phyloP scores from a whole-genome alignment of 2,329 filamentous ascomycete genomes.

The Epichloe uncinata region DNA sequence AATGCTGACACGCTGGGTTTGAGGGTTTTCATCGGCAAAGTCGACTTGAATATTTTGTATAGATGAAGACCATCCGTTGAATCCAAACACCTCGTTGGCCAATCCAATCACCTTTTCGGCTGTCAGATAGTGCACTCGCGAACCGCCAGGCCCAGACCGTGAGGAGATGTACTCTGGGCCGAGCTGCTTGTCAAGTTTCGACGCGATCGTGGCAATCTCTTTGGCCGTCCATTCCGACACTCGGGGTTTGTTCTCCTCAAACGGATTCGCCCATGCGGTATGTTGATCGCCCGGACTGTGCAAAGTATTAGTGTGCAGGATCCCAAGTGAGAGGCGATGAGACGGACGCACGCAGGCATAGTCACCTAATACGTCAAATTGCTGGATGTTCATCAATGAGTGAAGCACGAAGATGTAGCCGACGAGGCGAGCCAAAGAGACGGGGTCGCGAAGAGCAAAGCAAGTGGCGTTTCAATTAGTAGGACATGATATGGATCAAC shows the following conservation, averaged over 20 bases:
- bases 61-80: conserved; percentile 95
- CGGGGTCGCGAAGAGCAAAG: not conserved
- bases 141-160: conserved; percentile 67
- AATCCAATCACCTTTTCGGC: conserved; percentile 94
- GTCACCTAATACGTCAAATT: conserved; percentile 3
- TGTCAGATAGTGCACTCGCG: conserved; percentile 86
- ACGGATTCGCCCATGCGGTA: conserved; percentile 55
- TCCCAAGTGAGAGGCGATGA: conserved; percentile 4
- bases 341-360: conserved; percentile 31
- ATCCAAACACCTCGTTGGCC: conserved; percentile 90
- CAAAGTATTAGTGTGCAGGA: conserved; percentile 9
- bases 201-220: conserved; percentile 79
- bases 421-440: not conserved
- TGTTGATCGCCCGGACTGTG: conserved; percentile 55
- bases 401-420: not conserved
- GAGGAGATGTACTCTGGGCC: conserved; percentile 93
- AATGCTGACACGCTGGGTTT: conserved; percentile 66
- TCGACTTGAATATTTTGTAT: conserved; percentile 92
- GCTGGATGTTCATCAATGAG: not conserved
- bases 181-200: conserved; percentile 79
- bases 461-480: not conserved
- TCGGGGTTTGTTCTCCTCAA: conserved; percentile 55
- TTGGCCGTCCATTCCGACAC: conserved; percentile 76
- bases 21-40: conserved; percentile 77
- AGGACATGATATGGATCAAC: not conserved